A percentile compares a stretch with the other conserved stretches of the same genome.
phyloP scores from a whole-genome alignment of 2,329 filamentous ascomycete species.

The Hypoxylon sp. region DNA sequence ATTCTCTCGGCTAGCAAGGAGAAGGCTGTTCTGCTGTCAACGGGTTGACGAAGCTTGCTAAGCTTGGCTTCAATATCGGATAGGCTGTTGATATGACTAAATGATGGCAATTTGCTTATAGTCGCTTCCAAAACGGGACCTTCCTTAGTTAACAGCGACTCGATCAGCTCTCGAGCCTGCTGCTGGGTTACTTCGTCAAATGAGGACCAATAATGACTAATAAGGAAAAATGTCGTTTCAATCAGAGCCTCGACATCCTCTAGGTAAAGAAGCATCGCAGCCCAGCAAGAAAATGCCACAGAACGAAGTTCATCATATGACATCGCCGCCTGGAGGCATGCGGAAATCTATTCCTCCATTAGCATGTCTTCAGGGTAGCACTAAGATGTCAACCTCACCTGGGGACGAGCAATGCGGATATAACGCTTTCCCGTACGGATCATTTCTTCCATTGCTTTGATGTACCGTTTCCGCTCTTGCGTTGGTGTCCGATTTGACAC shows the following conservation, averaged over 20 bases:
- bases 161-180: slow-evolving; percentile 72
- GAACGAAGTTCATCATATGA: slow-evolving; percentile 80
- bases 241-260: slow-evolving; percentile 84
- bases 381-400: slow-evolving; percentile 66
- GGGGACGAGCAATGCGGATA: slow-evolving; percentile 84
- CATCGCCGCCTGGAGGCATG: slow-evolving; percentile 89
- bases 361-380: slow-evolving; percentile 35
- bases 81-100: slow-evolving; percentile 77
- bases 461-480: slow-evolving; percentile 79
- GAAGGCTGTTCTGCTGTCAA: slow-evolving; percentile 75
- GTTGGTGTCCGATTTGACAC: slow-evolving; percentile 65
- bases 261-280: slow-evolving; percentile 78
- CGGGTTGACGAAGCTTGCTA: slow-evolving; percentile 70
- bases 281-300: slow-evolving; percentile 86
- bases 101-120: slow-evolving; percentile 81
- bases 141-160: slow-evolving; percentile 74
- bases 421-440: slow-evolving; percentile 79
- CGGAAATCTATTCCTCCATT: slow-evolving; percentile 74
- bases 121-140: slow-evolving; percentile 71
- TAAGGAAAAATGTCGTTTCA: slow-evolving; percentile 89
- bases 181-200: slow-evolving; percentile 73
- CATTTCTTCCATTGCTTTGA: slow-evolving; percentile 89
- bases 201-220: slow-evolving; percentile 81
- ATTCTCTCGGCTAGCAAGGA: slow-evolving; percentile 80
- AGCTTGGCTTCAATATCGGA: slow-evolving; percentile 76